A percentile compares a stretch with the other conserved stretches of the same genome.
Evolutionary conservation across 495 filamentous ascomycete genomes (phyloP).

Genomic region (Neurospora sp.): DNA sequence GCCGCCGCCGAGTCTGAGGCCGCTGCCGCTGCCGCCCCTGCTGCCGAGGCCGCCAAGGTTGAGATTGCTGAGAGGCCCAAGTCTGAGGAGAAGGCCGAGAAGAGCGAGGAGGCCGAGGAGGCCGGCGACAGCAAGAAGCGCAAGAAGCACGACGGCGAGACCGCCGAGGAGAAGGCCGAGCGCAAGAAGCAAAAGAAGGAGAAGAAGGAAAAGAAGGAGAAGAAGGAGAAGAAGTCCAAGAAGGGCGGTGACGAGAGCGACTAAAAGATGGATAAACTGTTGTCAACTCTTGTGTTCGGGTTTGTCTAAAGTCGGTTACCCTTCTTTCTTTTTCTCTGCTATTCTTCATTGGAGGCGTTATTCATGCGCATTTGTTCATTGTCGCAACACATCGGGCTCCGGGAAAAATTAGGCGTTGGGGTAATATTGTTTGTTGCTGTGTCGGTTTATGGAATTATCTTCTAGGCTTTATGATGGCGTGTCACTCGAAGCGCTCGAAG

Average conservation of each 20-base stretch:
- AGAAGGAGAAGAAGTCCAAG: conserved; percentile 40
- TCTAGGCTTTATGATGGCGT: not conserved
- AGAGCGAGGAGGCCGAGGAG: conserved; percentile 26
- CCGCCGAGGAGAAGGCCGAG: conserved; percentile 63
- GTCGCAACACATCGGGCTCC: not conserved
- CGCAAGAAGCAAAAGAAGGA: conserved; percentile 64
- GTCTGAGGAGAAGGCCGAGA: conserved; percentile 29
- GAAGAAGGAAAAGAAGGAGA: conserved; percentile 59
- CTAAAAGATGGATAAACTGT: conserved; percentile 1
- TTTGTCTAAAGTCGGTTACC: not conserved
- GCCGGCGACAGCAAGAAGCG: conserved; percentile 55
- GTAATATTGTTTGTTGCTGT: not conserved
- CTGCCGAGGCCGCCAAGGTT: conserved; percentile 7
- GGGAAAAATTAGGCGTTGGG: not conserved
- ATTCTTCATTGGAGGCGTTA: not conserved
- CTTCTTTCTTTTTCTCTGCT: not conserved
- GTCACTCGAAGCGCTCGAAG: not conserved
- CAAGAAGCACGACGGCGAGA: conserved; percentile 75
- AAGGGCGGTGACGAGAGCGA: conserved; percentile 44
- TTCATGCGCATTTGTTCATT: not conserved
- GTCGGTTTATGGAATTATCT: not conserved
- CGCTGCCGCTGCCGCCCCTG: conserved; percentile 29
- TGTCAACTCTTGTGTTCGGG: not conserved
- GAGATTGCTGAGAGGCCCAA: conserved; percentile 18
- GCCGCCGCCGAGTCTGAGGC: conserved; percentile 25